Evolutionary conservation across 305 asterid genomes (phyloP).

Genomic region (Fraxinus platypoda): DNA sequence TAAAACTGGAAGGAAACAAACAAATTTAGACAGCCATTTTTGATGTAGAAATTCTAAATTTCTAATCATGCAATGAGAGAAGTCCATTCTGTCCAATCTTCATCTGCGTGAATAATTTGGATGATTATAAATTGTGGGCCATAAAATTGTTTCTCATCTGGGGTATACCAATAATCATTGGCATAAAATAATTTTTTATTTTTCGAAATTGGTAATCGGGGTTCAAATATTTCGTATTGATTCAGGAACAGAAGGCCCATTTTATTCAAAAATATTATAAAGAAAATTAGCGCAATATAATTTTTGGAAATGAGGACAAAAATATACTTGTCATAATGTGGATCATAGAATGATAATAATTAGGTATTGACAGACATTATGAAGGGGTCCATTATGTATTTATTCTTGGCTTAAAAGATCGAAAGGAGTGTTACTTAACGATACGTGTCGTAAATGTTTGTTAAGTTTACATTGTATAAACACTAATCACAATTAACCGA

Average conservation of each 20-base stretch:
- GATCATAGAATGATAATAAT: conserved; percentile 33
- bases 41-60: conserved; percentile 23
- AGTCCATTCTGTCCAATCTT: conserved; percentile 25
- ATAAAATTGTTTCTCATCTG: neutral
- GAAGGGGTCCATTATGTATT: conserved; percentile 22
- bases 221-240: too few species aligned
- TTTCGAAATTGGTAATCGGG: too few species aligned
- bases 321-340: conserved; percentile 3
- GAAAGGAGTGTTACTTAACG: neutral
- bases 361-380: conserved; percentile 23
- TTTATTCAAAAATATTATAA: neutral
- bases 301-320: conserved; percentile 22
- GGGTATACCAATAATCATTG: conserved; percentile 1
- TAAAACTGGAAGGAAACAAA: neutral
- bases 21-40: conserved; percentile 25
- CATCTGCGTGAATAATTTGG: conserved; percentile 17
- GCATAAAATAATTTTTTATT: neutral
- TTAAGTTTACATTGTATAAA: conserved; percentile 4
- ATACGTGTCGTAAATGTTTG: neutral
- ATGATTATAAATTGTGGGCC: conserved; percentile 5
- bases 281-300: neutral
- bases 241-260: too few species aligned
- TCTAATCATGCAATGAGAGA: conserved; percentile 21
- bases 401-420: neutral
- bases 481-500: neutral